A percentile compares a stretch with the other conserved stretches of the same genome.
phyloP scores from a whole-genome alignment of 148 eudicot species.

The Persicaria tinctoria region DNA sequence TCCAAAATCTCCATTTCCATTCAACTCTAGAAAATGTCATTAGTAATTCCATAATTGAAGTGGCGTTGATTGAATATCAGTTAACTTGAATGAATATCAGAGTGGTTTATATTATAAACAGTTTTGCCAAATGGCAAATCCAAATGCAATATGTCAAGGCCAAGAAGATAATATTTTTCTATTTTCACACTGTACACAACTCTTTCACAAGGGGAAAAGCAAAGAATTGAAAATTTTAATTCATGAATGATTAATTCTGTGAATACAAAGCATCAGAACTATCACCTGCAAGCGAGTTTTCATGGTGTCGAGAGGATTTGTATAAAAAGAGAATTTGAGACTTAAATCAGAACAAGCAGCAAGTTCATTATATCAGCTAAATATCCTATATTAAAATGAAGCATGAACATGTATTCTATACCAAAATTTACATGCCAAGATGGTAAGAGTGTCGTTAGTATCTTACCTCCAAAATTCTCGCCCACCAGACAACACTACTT shows the following conservation, averaged over 20 bases:
- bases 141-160: no score
- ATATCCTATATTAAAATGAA: no score
- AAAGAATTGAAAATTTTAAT: no score
- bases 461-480: conserved; percentile 80
- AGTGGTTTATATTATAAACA: background rate
- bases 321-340: no score
- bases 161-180: background rate
- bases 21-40: background rate
- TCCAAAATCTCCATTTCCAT: background rate
- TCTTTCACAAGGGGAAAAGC: no score
- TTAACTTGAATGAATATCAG: background rate
- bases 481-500: conserved; percentile 98
- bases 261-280: background rate
- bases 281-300: conserved; percentile 86
- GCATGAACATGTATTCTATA: no score
- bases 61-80: background rate
- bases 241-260: background rate
- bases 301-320: conserved; percentile 91
- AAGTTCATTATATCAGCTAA: no score
- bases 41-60: background rate
- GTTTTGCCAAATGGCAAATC: no score
- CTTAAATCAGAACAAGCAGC: no score
- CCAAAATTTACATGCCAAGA: background rate
- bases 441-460: background rate
- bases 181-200: background rate